Conservation (phyloP, 1,284 basidiomycete genomes). For the Heimioporus retisporus region DNA sequence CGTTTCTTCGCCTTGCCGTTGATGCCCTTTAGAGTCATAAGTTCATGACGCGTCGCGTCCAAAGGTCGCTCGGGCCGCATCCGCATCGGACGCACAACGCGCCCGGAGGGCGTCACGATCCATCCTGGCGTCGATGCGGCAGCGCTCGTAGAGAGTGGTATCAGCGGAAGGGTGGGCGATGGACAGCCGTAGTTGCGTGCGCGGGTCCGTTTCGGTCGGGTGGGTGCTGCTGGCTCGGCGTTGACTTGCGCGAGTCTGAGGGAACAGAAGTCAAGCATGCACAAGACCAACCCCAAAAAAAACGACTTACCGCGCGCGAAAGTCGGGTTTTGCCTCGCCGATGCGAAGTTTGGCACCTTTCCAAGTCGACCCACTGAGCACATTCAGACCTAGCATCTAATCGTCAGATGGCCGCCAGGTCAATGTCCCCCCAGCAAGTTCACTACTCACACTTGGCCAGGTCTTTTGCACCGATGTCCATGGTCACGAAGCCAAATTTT, state of each 20-base stretch:
- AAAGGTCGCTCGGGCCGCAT: slow-evolving; percentile 76
- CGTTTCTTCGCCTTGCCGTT: slow-evolving; percentile 44
- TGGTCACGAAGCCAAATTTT: slow-evolving; percentile 79
- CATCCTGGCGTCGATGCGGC: slow-evolving; percentile 67
- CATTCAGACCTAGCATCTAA: slow-evolving; percentile 66
- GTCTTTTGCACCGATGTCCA: slow-evolving; percentile 69
- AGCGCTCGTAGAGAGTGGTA: slow-evolving; percentile 68
- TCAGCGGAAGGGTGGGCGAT: slow-evolving; percentile 69
- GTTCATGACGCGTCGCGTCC: slow-evolving; percentile 45
- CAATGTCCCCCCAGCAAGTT: neutral
- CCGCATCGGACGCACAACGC: slow-evolving; percentile 70
- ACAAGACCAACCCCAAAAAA: neutral
- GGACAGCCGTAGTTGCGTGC: slow-evolving; percentile 45
- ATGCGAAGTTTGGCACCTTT: slow-evolving; percentile 86
- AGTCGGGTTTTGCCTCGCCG: slow-evolving; percentile 83
- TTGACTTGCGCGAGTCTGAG: slow-evolving; percentile 43
- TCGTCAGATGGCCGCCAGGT: too few relatives aligned
- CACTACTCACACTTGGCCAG: slow-evolving; percentile 72
- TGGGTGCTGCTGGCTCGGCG: slow-evolving; percentile 21
- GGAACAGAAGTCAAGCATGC: neutral
- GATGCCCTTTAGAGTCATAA: slow-evolving; percentile 15
- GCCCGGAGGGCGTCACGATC: slow-evolving; percentile 72
- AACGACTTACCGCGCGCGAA: slow-evolving; percentile 61
- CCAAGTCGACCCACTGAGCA: slow-evolving; percentile 83
- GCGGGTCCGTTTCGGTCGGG: slow-evolving; percentile 47